Evolutionary conservation across 257 asterid genomes (phyloP).

Genomic region (Lavandula angustifolia): DNA sequence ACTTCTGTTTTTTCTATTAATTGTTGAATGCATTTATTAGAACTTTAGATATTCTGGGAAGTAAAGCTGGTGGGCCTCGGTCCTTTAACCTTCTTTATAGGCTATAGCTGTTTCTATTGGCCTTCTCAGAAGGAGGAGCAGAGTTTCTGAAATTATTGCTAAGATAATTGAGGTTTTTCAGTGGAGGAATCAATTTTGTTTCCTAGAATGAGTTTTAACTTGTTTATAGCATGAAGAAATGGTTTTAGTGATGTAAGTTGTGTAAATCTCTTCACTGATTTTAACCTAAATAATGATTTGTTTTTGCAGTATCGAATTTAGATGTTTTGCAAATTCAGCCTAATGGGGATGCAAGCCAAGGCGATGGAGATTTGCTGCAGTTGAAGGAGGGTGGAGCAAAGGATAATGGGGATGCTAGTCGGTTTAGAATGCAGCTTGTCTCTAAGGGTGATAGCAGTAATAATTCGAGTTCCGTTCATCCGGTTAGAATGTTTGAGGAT

Average conservation of each 20-base stretch:
- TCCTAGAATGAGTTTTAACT: background rate
- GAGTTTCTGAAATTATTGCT: constrained; percentile 12
- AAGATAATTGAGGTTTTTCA: constrained; percentile 9
- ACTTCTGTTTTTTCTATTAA: background rate
- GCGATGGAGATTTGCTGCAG: constrained; percentile 12
- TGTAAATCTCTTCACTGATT: constrained; percentile 17
- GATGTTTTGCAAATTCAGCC: constrained; percentile 30
- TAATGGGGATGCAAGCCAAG: constrained; percentile 29
- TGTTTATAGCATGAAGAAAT: background rate
- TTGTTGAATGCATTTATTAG: background rate
- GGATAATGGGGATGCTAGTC: constrained; percentile 46
- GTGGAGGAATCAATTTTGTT: background rate
- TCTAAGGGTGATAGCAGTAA: constrained; percentile 56
- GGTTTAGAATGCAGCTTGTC: constrained; percentile 43
- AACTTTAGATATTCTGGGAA: too few relatives aligned
- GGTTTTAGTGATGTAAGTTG: constrained; percentile 12
- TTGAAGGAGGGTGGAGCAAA: background rate
- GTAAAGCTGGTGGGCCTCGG: constrained; percentile 18
- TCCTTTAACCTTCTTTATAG: constrained; percentile 18
- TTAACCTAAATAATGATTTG: constrained; percentile 4
- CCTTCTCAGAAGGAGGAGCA: constrained; percentile 22
- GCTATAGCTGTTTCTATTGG: constrained; percentile 19
- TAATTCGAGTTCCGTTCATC: constrained; percentile 58
- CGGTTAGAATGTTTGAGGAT: constrained; percentile 63
- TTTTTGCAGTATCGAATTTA: constrained; percentile 38